Base-by-base conservation (phyloP, 2,329 filamentous ascomycete genomes). In the Cladosporium sp. region DNA sequence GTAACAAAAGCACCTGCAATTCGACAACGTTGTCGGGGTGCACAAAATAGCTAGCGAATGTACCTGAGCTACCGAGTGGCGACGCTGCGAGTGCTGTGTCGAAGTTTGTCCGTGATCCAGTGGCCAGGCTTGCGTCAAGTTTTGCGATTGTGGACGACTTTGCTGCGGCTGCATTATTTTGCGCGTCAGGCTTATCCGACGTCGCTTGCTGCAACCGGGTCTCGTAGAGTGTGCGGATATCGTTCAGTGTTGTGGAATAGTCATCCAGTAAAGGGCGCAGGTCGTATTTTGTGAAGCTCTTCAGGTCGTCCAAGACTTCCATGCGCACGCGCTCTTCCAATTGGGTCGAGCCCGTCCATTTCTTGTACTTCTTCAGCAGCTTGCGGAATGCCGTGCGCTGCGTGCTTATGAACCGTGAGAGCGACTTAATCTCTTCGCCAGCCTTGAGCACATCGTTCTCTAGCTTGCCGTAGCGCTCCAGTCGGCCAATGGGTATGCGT, bases 311-410 rank as follows among this genome's bases (percentile, higher is more conserved):
- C 57, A 92, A 81, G 26, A 94, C 79, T 70, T 88, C 85, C 32
- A 88, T 84, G 67, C 85, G 87, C 77, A 95, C 91, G 26, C 88
- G 86, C 54, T 81, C 80, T 67, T 85, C 85, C 25, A 95, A 80
- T 0, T 85, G 83, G 6, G 82, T 82, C 25, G 91, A 93, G 48
- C 88, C 88, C 3, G 91, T 94, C 92, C 92, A 95, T 84, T 93
- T 93, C 84, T 89, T 82, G 79, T 95, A 94, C 75, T 96, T 96
- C 76, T 94, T 95, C 36, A 93, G 80, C 43, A 96, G 89, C 79
- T 96, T 96, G 64, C 87, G 86, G 72, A 96, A 93, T 4, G 90
- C 92, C 5, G 89, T 86, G 11, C 88, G 83, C 74, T 96, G 92
- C 2, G 90, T 89, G 66, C 85, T 84, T 68, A 89, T 86, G 71